phyloP scores from a whole-genome alignment of 2,329 filamentous ascomycete species.

The Cytospora piceicola region DNA sequence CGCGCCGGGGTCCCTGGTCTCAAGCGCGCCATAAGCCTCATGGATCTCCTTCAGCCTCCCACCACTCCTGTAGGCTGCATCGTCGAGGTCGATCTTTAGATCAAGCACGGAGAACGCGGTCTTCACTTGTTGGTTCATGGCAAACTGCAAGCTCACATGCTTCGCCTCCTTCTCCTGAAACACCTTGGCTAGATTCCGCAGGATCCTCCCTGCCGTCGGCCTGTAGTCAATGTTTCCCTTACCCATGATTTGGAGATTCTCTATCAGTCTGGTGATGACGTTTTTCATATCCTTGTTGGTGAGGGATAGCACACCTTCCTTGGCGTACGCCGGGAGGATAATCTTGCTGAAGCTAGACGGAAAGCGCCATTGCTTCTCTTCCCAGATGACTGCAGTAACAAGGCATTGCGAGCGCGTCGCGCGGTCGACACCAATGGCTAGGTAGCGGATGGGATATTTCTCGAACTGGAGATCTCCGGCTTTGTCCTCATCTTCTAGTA shows the following conservation, averaged over 20 bases:
- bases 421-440: slow-evolving; percentile 70
- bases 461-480: slow-evolving; percentile 42
- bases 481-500: slow-evolving; percentile 54
- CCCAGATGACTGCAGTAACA: slow-evolving; percentile 38
- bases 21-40: slow-evolving; percentile 39
- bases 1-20: slow-evolving; percentile 42
- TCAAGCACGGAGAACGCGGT: slow-evolving; percentile 1
- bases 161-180: slow-evolving; percentile 54
- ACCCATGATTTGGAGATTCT: slow-evolving; percentile 57
- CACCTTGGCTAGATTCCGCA: slow-evolving; percentile 57
- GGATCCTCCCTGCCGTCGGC: slow-evolving; percentile 48
- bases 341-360: slow-evolving; percentile 52
- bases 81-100: slow-evolving; percentile 48
- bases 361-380: slow-evolving; percentile 36
- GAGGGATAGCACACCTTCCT: slow-evolving; percentile 12
- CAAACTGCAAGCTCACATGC: slow-evolving; percentile 46
- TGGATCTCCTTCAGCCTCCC: slow-evolving; percentile 49
- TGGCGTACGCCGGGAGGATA: slow-evolving; percentile 41
- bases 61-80: slow-evolving; percentile 44
- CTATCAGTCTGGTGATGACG: slow-evolving; percentile 38
- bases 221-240: not conserved
- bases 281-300: not conserved
- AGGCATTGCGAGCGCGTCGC: slow-evolving; percentile 65
- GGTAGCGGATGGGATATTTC: slow-evolving; percentile 48
- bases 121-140: slow-evolving; percentile 33